These are phyloP conservation scores for Pichia pseudocactophila DNA, from an alignment of 805 yeast genomes.

Conservation along the genomic window DNA sequence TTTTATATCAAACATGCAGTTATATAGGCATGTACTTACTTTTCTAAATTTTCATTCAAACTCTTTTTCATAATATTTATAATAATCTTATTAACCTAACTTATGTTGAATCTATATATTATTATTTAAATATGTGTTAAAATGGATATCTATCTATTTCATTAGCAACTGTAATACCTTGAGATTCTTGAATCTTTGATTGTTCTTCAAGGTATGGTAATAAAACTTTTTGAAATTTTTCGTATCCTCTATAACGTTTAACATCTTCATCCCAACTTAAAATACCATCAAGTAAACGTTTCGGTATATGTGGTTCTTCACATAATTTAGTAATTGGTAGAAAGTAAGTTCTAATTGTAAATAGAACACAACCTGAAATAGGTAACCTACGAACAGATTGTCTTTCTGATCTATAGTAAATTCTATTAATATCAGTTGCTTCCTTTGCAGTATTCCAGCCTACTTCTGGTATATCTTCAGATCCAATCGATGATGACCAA, in stretches of 20 bases:
- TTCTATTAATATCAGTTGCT: constrained; percentile 37
- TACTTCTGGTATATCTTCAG: constrained; percentile 40
- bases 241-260: constrained; percentile 49
- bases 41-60: neutral
- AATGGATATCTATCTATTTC: constrained; percentile 38
- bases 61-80: no score
- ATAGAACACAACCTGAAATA: constrained; percentile 44
- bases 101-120: no score
- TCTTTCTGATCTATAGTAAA: constrained; percentile 56
- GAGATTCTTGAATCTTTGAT: constrained; percentile 39
- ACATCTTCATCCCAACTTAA: constrained; percentile 54
- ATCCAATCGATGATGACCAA: constrained; percentile 59
- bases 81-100: no score
- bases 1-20: neutral
- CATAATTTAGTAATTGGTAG: constrained; percentile 44
- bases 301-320: constrained; percentile 53
- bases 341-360: constrained; percentile 59
- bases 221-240: constrained; percentile 42
- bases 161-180: constrained; percentile 32
- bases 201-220: constrained; percentile 44
- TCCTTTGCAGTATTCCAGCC: constrained; percentile 58
- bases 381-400: constrained; percentile 58
- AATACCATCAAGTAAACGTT: constrained; percentile 50
- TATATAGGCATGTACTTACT: neutral
- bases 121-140: constrained; percentile 13